phyloP scores from a whole-genome alignment of 768 basidiomycete species.

The Boletus bicolor region DNA sequence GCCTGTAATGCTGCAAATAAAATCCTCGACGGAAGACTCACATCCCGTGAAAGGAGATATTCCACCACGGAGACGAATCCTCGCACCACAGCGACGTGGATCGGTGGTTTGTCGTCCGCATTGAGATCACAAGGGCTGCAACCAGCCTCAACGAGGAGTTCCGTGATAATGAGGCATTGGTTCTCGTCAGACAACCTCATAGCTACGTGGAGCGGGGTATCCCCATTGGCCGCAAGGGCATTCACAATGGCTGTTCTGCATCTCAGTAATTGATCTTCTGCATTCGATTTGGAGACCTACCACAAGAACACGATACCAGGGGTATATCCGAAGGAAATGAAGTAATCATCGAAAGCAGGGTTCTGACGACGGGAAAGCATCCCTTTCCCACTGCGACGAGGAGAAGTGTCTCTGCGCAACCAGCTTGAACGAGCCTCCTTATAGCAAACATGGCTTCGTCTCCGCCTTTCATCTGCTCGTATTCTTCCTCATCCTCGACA shows the following conservation, averaged over 20 bases:
- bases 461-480: background rate
- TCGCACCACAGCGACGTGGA: background rate
- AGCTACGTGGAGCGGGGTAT: slow-evolving; percentile 5
- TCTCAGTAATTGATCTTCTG: background rate
- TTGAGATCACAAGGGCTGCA: background rate
- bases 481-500: background rate
- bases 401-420: slow-evolving; percentile 1
- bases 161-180: background rate
- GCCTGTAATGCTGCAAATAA: background rate
- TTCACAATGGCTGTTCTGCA: background rate
- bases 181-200: slow-evolving; percentile 2
- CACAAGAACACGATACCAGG: background rate
- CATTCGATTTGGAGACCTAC: background rate
- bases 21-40: background rate
- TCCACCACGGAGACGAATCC: background rate
- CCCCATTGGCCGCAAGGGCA: slow-evolving; percentile 1
- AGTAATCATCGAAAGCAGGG: background rate
- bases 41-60: background rate
- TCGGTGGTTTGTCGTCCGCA: background rate
- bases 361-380: background rate
- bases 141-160: slow-evolving; percentile 2
- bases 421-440: background rate
- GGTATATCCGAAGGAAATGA: background rate
- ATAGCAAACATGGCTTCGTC: background rate
- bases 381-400: slow-evolving; percentile 5